A percentile compares a stretch with the other conserved stretches of the same genome.
These are phyloP conservation scores for Amanita fuliginea DNA, from an alignment of 768 basidiomycete species.

Conservation along the genomic window DNA sequence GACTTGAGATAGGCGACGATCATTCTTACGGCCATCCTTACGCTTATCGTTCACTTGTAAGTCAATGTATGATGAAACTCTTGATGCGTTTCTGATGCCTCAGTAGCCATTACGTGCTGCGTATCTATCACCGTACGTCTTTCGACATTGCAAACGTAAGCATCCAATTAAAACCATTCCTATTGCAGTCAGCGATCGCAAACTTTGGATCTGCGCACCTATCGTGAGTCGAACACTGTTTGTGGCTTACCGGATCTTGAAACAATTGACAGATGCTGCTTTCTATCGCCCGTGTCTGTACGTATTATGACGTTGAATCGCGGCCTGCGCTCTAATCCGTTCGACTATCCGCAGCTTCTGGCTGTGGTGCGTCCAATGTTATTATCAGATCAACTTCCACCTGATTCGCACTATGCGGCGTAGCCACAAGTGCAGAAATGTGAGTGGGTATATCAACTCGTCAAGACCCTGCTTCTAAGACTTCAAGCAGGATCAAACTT, in stretches of 20 bases:
- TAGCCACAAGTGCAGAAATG: constrained; percentile 17
- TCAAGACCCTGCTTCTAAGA: not conserved
- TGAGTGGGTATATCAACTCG: constrained; percentile 2
- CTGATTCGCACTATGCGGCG: not conserved
- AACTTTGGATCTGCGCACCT: constrained; percentile 13
- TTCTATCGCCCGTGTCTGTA: constrained; percentile 15
- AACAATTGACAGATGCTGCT: constrained; percentile 12
- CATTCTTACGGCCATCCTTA: constrained; percentile 16
- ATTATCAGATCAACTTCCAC: no score
- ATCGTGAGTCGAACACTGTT: constrained; percentile 12
- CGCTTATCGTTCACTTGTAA: constrained; percentile 18
- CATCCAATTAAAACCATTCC: not conserved
- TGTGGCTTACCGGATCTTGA: not conserved
- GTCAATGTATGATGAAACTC: not conserved
- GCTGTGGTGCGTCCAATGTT: not conserved
- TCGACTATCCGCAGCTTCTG: not conserved
- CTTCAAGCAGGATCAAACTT: constrained; percentile 12
- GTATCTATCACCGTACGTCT: constrained; percentile 16
- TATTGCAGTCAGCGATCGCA: constrained; percentile 15
- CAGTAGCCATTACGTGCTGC: constrained; percentile 16
- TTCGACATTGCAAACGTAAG: not conserved
- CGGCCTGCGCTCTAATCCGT: not conserved
- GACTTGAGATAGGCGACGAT: constrained; percentile 11
- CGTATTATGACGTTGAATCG: not conserved
- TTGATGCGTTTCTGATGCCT: not conserved